These are phyloP conservation scores for Mucor velutinosus DNA, from an alignment of 371 early-diverging fungal genomes.

Conservation along the genomic window DNA sequence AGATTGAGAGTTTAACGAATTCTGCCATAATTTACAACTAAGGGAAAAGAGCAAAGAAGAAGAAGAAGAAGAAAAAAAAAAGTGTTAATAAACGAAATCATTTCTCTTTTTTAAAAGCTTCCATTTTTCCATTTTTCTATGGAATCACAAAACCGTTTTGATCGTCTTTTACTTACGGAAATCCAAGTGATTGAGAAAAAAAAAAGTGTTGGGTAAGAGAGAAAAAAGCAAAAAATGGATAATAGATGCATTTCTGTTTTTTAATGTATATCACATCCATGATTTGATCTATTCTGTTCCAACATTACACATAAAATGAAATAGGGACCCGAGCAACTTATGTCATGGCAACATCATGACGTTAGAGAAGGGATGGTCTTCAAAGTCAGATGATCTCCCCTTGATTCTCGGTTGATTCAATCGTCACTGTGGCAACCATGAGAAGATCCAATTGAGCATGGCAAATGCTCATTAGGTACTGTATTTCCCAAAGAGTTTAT, in stretches of 20 bases:
- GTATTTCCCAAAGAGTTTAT: background rate
- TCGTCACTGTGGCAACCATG: background rate
- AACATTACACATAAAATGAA: slow-evolving; percentile 12
- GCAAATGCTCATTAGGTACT: background rate
- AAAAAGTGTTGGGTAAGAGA: background rate
- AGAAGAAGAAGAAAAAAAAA: too few species aligned
- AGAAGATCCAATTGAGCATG: background rate
- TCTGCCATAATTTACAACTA: slow-evolving; percentile 63
- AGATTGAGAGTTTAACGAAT: slow-evolving; percentile 83
- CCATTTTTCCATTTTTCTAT: background rate
- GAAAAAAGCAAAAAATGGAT: background rate
- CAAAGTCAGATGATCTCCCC: slow-evolving; percentile 3
- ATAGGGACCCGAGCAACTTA: slow-evolving; percentile 22
- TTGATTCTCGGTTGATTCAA: background rate
- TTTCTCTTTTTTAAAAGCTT: background rate
- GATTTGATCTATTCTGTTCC: slow-evolving; percentile 7
- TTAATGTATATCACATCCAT: background rate
- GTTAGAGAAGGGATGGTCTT: slow-evolving; percentile 4
- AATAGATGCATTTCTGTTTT: background rate
- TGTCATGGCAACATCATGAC: slow-evolving; percentile 30
- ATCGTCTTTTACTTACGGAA: background rate
- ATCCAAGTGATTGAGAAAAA: background rate
- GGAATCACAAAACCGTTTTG: background rate
- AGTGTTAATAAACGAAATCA: background rate
- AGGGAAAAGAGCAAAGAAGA: background rate